These are phyloP conservation scores for Phytophthora agathidicida DNA, from an alignment of 352 stramenopile species.

Conservation along the genomic window DNA sequence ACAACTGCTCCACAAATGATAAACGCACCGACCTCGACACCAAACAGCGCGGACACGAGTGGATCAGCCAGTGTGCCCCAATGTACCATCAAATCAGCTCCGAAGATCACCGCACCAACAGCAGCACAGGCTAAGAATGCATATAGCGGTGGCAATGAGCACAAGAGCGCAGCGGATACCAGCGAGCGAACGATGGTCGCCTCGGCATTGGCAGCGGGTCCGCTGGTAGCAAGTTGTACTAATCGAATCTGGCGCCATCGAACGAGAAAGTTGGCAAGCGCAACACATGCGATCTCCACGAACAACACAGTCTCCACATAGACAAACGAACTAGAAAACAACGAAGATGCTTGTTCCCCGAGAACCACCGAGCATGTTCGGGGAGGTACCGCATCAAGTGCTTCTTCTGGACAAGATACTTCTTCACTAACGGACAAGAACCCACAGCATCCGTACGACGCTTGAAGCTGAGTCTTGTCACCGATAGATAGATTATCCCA, in stretches of 20 bases:
- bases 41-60: conserved; percentile 43
- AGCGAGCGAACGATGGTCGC: conserved; percentile 38
- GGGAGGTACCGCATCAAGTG: conserved; percentile 40
- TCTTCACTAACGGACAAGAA: conserved; percentile 46
- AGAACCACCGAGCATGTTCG: conserved; percentile 46
- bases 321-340: conserved; percentile 47
- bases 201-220: conserved; percentile 16
- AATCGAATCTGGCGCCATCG: conserved; percentile 53
- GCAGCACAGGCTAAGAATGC: conserved; percentile 31
- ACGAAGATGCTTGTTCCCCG: conserved; percentile 18
- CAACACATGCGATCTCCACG: conserved; percentile 42
- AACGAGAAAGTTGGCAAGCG: conserved; percentile 54
- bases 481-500: conserved; percentile 35
- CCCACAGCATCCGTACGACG: conserved; percentile 57
- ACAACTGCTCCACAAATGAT: conserved; percentile 15
- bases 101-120: conserved; percentile 36
- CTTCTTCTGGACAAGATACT: conserved; percentile 52
- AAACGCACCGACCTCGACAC: conserved; percentile 41
- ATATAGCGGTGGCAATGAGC: conserved; percentile 45
- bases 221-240: conserved; percentile 35
- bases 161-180: conserved; percentile 40
- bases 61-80: conserved; percentile 42
- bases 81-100: conserved; percentile 48
- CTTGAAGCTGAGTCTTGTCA: conserved; percentile 39
- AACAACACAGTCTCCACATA: conserved; percentile 46